Evolutionary conservation across 2,329 filamentous ascomycete genomes (phyloP), one percentile per base, ranked within the genome.

Genomic region (Paecilomyces variotii): DNA sequence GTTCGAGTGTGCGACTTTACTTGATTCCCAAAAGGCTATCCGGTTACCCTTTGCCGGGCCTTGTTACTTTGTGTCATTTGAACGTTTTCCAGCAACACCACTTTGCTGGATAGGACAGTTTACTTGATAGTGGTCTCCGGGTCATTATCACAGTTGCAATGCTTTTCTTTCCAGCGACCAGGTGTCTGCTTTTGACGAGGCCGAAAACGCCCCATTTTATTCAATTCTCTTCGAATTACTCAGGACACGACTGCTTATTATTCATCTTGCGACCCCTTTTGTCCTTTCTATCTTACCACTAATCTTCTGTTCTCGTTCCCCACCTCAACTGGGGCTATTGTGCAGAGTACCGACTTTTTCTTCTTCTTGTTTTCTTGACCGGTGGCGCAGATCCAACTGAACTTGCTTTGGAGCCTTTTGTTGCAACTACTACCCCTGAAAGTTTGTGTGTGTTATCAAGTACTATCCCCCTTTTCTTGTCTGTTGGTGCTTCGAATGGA

Each of bases 381-480:
- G 60, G 60, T 64, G 50, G 50, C 50, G 50, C 50, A 52, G 64
- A 66, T 64, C 56, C 60, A 26, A 57, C 60, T 49, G 56, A 56
- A 59, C 58, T 61, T 58, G 59, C 60, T 56, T 59, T 55, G 57
- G 39, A 57, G 27, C 45, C 60, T 61, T 62, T 63, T 61, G 57
- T 63, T 60, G 59, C 27, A 25, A 58, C 39, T n/a, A 45, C 34
- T 55, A 52, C 50, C 14, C 30, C 28, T 14, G 35, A 12, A 24
- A 25, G 25, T 28, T 49, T 58, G 52, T 51, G 34, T 53, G 35
- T 53, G 27, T 50, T 58, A 32, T 45, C 35, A 50, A 52, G 24
- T 54, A 30, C 51, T 58, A 64, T 61, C 56, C 63, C 55, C 60
- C 60, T 55, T 54, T 54, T 60, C 49, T 60, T 60, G 45, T 59